phyloP scores from a whole-genome alignment of 495 filamentous ascomycete species.

The Aspergillus ostianus region DNA sequence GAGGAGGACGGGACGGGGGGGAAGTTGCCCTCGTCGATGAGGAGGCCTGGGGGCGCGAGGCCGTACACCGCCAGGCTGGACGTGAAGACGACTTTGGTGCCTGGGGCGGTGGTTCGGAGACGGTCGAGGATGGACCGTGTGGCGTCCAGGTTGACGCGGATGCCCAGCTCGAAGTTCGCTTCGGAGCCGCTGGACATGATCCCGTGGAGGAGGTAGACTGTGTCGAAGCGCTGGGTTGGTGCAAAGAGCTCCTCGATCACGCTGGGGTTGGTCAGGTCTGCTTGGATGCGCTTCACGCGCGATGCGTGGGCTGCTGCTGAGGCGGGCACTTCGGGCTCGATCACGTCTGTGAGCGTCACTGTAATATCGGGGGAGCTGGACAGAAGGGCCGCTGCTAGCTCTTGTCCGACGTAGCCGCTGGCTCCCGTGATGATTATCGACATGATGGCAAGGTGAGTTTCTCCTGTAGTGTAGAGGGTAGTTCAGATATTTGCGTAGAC shows the following conservation, averaged over 20 bases:
- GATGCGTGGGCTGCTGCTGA: conserved; percentile 44
- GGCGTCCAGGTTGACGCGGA: conserved; percentile 74
- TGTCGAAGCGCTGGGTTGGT: conserved; percentile 47
- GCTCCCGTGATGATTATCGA: conserved; percentile 73
- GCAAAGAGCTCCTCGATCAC: conserved; percentile 56
- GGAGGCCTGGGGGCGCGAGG: conserved; percentile 39
- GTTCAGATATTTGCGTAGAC: too few relatives aligned
- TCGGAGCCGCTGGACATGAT: conserved; percentile 82
- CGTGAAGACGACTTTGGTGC: conserved; percentile 60
- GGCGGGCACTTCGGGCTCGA: conserved; percentile 53
- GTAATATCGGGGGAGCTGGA: conserved; percentile 48
- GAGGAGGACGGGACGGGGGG: conserved; percentile 64
- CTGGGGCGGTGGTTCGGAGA: conserved; percentile 55
- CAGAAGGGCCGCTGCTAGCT: conserved; percentile 62
- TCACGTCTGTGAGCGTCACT: conserved; percentile 64
- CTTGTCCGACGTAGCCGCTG: conserved; percentile 68
- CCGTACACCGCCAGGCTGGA: conserved; percentile 65
- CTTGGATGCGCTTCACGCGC: conserved; percentile 49
- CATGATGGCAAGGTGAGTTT: conserved; percentile 29
- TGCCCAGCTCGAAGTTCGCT: conserved; percentile 70
- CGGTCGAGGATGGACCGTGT: conserved; percentile 61
- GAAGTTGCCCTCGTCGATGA: conserved; percentile 56
- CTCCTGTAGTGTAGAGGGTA: neutral
- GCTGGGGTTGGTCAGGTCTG: conserved; percentile 60
- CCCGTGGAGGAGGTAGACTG: conserved; percentile 77